Base-by-base conservation (phyloP, 2,329 filamentous ascomycete species). In the Neobulgaria alba region DNA sequence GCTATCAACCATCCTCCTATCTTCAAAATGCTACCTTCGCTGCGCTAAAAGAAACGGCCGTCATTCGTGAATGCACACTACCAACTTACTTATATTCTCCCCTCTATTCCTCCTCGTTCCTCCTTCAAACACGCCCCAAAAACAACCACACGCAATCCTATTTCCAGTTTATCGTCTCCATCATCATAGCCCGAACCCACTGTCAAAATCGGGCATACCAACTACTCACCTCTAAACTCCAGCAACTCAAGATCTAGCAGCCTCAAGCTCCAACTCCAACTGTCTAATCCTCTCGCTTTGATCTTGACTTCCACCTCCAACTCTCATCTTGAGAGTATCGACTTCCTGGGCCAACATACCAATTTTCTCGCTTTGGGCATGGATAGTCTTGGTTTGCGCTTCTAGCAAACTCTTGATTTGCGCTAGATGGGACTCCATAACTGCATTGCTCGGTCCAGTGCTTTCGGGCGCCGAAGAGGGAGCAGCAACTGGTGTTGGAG, bases 371-470 rank as follows among this genome's bases (percentile, higher is more conserved):
- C 75, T 83, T 64, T 95, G 84, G n/a, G 75, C 70, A 47, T 70
- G 77, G 57, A 95, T 85, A 50, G 87, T 77, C 67, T 76, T 77
- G 41, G 76, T 85, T 65, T 95, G 88, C 49, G 75, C 73, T 60
- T 85, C 77, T 23, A 95, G 69, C 53, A 92, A 67, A 41, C 74
- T 67, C 64, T 85, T 90, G 65, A 94, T 92, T 55, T 89, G 75
- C 29, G 75, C 69, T 32, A 95, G 72, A 4, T 81, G 78, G 20
- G 76, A 68, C 54, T 82, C 77, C 10, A 86, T 71, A 2, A 68
- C 67, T 10, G 61, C 58, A 20, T 57, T 49, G 7, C 59, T 50
- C 30, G 58, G 51, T 16, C 8, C 9, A 14, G 10, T 36, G 3
- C 68, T 56, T 17, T 61, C 57, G 26, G 64, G 52, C 8, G 63